Base-by-base conservation (phyloP, 805 yeast species). In the Cyberlindnera lachancei region DNA sequence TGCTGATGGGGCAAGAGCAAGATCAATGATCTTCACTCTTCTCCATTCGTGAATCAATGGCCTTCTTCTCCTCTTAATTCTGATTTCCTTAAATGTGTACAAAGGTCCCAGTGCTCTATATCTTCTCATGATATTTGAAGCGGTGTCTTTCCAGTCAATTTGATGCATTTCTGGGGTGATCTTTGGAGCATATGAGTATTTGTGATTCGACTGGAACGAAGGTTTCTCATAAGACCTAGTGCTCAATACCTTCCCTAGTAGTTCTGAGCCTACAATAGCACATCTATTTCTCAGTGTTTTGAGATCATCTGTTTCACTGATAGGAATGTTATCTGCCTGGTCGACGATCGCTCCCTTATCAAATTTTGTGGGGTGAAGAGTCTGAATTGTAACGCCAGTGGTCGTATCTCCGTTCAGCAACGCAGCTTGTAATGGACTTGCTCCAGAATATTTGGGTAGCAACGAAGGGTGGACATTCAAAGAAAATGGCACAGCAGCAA, bases 401-500 rank as follows among this genome's bases (percentile, higher is more conserved):
- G 29, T 37, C 1, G 40, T 22, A 42, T 80, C 87, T 25, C 66
- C 65, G 37, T 81, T 73, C 46, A 88, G 53, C 10, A 92, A 55
- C 0, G 96, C 77, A 38, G 74, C 67, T 40, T 90, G 97, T 4
- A 92, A 58, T 0, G 98, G 98, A 2, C 96, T 80, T 0, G 96
- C 78, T 1, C 98, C 98, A 3, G 86, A 71, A 45, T 83, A 74
- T 28, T 59, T 61, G 0, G 98, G 98, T 7, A 92, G 64, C 6
- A 87, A 53, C 0, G 96, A 86, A 0, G 98, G 98, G 53, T 92
- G 98, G 1, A 92, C 86, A 50, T 92, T 92, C 18, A 92, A 51
- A 0, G 96, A 94, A 48, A 55, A 73, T 10, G 55, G 53, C 15
- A 77, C 58, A 0, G 53, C 30, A 0, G 48, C 30, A 2, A 92